Percentiles rank a stretch among this genome's conserved stretches.
Conservation (phyloP, 2,329 filamentous ascomycete species). For the Paecilomyces fulvus region DNA sequence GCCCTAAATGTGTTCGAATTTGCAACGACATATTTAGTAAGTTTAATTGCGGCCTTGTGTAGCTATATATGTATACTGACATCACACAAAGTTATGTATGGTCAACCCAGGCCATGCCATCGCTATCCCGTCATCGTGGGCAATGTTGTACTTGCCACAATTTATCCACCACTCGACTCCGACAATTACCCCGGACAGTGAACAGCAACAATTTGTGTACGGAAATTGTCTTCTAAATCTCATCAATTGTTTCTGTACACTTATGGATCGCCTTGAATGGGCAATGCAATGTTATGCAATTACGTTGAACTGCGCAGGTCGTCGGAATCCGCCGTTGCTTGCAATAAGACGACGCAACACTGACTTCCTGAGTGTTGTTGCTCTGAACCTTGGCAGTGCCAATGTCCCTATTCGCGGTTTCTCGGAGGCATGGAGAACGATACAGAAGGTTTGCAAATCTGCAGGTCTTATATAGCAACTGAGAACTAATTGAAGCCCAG, state of each 20-base stretch:
- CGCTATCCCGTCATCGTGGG: conserved; percentile 9
- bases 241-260: conserved; percentile 1
- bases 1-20: conserved; percentile 9
- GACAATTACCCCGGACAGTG: neutral
- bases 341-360: conserved; percentile 6
- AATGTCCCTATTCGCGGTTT: conserved; percentile 4
- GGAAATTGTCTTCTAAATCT: neutral
- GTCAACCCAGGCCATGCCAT: conserved; percentile 6
- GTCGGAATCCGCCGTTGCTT: neutral
- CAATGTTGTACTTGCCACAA: conserved; percentile 5
- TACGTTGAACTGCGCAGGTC: conserved; percentile 1
- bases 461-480: neutral
- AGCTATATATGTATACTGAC: neutral
- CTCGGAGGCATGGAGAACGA: neutral
- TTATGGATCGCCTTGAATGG: conserved; percentile 4
- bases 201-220: neutral
- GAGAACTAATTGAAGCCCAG: neutral
- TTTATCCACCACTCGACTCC: conserved; percentile 2
- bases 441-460: conserved; percentile 4
- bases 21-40: conserved; percentile 5
- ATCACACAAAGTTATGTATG: conserved; percentile 4
- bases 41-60: neutral
- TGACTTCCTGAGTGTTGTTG: conserved; percentile 6
- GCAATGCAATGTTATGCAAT: neutral
- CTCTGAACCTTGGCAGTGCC: conserved; percentile 7